Base-by-base conservation (phyloP, 164 flowering plant genomes). In the Kingdonia uniflora region DNA sequence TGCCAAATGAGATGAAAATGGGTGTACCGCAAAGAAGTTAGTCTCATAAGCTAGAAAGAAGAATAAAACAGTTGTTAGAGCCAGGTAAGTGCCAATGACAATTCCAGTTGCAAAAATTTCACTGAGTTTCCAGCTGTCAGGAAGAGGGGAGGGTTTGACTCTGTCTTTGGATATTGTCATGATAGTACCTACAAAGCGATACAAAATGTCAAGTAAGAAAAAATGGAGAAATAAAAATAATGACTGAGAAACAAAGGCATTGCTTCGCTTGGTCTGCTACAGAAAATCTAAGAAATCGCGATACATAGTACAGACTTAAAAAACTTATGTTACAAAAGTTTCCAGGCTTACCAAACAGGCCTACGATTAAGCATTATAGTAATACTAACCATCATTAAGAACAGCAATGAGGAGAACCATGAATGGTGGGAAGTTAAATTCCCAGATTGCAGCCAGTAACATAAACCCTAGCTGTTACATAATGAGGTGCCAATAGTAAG, bases 381-480 rank as follows among this genome's bases (percentile, higher is more conserved):
- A 3, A 29, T 29, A 56, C 82, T 3, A 43, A 85, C 97, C 95
- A 61, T 88, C 97, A 69, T 88, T 88, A 20, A 85, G 89, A 42
- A 88, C 79, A 49, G 95, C 95, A 68, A 88, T 88, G 64, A 85
- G 75, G 20, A 85, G 90, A 61, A 88, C 95, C 97, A 85, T 88
- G 46, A 85, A 88, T 12, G 95, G 97, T 14, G 97, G 92, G 56
- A 88, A 88, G 68, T 88, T 87, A 61, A 83, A 89, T 50, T 75
- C 60, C 97, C 97, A 85, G 47, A 85, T 78, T n/a, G 84, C 74
- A 5, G 89, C 84, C 42, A 89, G 75, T 55, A 89, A 68, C 95
- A 89, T 81, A 69, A 89, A 89, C 50, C 92, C 97, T 54, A 89
- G 78, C 92, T 88, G 81, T 58, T 6, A 64, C 12, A 48, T 65